Conservation (phyloP, 2,329 filamentous ascomycete genomes). For the Curvularia sp. region DNA sequence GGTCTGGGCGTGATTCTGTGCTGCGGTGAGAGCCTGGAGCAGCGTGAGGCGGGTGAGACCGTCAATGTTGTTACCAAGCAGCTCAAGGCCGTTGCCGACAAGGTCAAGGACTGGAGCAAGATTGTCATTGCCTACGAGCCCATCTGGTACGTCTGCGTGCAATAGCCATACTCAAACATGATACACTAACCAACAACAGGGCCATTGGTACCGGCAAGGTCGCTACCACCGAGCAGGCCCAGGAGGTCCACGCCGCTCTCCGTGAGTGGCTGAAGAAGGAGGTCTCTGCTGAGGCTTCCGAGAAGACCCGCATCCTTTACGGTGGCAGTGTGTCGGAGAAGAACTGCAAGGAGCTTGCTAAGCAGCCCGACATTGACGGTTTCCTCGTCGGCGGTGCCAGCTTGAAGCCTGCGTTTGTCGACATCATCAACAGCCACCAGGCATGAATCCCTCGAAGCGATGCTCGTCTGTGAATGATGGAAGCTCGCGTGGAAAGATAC, state of each 20-base stretch:
- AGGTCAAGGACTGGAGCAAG: constrained; percentile 87
- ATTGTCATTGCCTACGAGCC: constrained; percentile 98
- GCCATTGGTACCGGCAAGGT: constrained; percentile 79
- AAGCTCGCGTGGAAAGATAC: constrained; percentile 2
- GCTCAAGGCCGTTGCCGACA: constrained; percentile 80
- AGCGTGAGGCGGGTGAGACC: constrained; percentile 85
- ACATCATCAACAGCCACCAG: constrained; percentile 70
- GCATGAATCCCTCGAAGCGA: constrained; percentile 48
- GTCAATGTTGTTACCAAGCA: constrained; percentile 85
- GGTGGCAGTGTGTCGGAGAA: constrained; percentile 97
- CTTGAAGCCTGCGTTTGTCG: constrained; percentile 90
- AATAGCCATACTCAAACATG: background rate
- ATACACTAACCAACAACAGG: constrained; percentile 49
- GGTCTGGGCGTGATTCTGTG: constrained; percentile 93
- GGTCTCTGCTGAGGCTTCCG: constrained; percentile 78
- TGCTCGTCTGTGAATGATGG: constrained; percentile 47
- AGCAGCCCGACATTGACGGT: constrained; percentile 94
- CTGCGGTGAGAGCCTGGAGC: constrained; percentile 93
- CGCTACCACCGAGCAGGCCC: constrained; percentile 52
- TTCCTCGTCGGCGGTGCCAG: constrained; percentile 97
- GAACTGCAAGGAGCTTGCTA: constrained; percentile 93
- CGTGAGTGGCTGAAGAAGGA: constrained; percentile 80
- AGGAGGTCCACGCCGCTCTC: constrained; percentile 72
- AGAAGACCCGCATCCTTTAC: constrained; percentile 93
- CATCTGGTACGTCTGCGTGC: constrained; percentile 73